Percentiles rank a stretch among this genome's conserved stretches.
Conservation (phyloP, 2,329 filamentous ascomycete species). For the Diaporthe humulicola region DNA sequence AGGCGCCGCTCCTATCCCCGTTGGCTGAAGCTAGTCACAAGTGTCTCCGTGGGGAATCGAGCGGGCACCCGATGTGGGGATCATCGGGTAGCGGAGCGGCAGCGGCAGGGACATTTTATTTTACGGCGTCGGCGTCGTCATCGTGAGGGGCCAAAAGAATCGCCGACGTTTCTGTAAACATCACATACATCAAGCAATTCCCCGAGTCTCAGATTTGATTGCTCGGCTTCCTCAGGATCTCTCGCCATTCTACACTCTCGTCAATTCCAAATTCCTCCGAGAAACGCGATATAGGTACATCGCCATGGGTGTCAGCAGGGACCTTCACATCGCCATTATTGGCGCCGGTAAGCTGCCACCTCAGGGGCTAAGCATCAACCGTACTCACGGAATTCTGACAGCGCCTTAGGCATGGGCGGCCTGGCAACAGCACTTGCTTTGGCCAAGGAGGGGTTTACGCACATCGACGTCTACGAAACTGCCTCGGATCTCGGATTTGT, state of each 20-base stretch:
- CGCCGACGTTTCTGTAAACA: not conserved
- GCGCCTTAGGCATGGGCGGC: constrained; percentile 78
- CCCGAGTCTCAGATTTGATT: not conserved
- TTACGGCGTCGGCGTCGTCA: constrained; percentile 6
- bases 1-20: constrained; percentile 1
- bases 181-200: not conserved
- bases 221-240: not conserved
- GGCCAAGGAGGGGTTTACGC: constrained; percentile 80
- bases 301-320: constrained; percentile 30
- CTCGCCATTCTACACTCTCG: rapidly evolving
- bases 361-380: not conserved
- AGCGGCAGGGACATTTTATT: constrained; percentile 17
- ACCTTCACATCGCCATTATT: constrained; percentile 50
- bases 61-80: constrained; percentile 9
- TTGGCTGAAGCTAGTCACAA: constrained; percentile 3
- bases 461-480: constrained; percentile 81
- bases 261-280: not conserved
- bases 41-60: not conserved
- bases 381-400: not conserved
- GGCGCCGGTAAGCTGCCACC: constrained; percentile 47
- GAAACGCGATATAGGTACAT: not conserved
- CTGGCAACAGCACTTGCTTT: constrained; percentile 79
- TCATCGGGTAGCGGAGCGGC: constrained; percentile 27
- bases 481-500: constrained; percentile 83
- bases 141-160: constrained; percentile 24